Percentiles rank a stretch among this genome's conserved stretches.
Conservation (phyloP, 2,329 filamentous ascomycete species). For the Venturia oleaginea region DNA sequence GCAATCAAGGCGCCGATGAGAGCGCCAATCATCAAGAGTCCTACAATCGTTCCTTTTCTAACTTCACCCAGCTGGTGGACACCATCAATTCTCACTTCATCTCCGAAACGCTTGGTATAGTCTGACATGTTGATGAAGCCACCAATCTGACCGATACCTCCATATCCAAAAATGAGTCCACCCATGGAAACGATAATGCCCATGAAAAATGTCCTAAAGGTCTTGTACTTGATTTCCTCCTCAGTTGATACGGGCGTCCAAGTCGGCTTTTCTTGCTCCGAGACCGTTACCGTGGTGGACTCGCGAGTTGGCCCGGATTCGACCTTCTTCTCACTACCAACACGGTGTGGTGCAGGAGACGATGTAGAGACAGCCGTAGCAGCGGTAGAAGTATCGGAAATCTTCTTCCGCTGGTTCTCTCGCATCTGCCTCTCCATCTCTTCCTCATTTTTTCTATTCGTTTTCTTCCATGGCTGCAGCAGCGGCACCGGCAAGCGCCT, state of each 20-base stretch:
- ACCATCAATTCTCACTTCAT: constrained; percentile 20
- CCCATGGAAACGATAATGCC: constrained; percentile 8
- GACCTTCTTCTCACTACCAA: not conserved
- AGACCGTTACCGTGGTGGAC: not conserved
- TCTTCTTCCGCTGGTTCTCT: not conserved
- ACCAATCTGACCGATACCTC: constrained; percentile 7
- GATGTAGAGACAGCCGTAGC: not conserved
- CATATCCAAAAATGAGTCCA: constrained; percentile 14
- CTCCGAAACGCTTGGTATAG: constrained; percentile 8
- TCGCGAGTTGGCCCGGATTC: not conserved
- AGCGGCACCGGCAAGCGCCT: not conserved
- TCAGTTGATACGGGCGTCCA: not conserved
- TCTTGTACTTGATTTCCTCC: not conserved
- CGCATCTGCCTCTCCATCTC: not conserved
- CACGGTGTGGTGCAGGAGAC: not conserved
- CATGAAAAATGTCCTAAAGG: constrained; percentile 2
- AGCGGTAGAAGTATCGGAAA: not conserved
- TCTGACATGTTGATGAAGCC: constrained; percentile 14
- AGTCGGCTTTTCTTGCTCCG: not conserved
- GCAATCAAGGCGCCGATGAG: constrained; percentile 33
- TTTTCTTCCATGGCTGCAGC: not conserved
- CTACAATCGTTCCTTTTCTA: constrained; percentile 20
- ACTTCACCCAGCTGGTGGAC: constrained; percentile 26
- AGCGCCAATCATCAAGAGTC: constrained; percentile 25
- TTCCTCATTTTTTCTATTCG: not conserved